These are phyloP conservation scores for Lagenaria siceraria DNA, from an alignment of 306 rosid genomes.

Conservation along the genomic window DNA sequence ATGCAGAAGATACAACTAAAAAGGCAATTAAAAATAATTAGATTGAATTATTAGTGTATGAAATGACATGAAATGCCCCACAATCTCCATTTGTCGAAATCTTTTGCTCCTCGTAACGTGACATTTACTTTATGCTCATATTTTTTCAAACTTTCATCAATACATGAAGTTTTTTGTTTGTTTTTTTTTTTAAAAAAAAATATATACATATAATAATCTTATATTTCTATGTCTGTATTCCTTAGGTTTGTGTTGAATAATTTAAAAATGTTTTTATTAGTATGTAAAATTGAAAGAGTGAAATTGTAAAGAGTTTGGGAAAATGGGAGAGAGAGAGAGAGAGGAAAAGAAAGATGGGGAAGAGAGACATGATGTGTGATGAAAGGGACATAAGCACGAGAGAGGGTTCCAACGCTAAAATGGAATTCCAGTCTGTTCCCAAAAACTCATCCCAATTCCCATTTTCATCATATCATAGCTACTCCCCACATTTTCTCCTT, in stretches of 20 bases:
- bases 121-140: neutral
- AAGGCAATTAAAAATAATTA: neutral
- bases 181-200: no score
- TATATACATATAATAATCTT: no score
- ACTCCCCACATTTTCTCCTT: neutral
- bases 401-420: neutral
- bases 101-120: neutral
- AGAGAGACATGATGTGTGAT: neutral
- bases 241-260: no score
- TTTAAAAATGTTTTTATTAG: no score
- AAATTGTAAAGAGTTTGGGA: no score
- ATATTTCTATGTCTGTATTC: no score
- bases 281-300: no score
- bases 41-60: neutral
- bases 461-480: neutral
- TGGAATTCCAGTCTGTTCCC: slow-evolving; percentile 7
- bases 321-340: no score
- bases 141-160: neutral
- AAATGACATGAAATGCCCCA: neutral
- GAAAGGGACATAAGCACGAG: neutral
- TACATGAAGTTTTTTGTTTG: no score
- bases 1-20: neutral
- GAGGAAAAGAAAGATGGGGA: neutral
- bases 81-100: neutral
- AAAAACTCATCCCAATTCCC: neutral